phyloP scores from a whole-genome alignment of 768 basidiomycete species.

The Clathrus columnatus region DNA sequence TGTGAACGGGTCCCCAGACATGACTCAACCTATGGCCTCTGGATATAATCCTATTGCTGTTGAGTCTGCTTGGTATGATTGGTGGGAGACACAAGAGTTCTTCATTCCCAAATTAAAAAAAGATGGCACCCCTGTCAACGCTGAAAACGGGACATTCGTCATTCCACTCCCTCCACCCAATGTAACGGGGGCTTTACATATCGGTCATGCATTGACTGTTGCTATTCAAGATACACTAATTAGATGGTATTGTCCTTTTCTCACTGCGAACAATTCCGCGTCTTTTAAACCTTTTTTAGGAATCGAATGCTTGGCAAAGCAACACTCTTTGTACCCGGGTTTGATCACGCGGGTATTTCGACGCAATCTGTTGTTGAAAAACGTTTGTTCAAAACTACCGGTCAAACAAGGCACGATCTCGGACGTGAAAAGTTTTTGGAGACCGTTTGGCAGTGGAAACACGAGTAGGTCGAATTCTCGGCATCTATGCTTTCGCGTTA shows the following conservation, averaged over 20 bases:
- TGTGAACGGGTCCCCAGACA: conserved; percentile 41
- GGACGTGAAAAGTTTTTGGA: conserved; percentile 87
- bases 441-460: conserved; percentile 94
- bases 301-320: conserved; percentile 95
- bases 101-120: conserved; percentile 66
- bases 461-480: conserved; percentile 47
- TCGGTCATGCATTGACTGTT: conserved; percentile 88
- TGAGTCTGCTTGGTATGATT: conserved; percentile 95
- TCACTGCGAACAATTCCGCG: background rate
- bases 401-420: conserved; percentile 85
- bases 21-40: conserved; percentile 78
- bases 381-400: conserved; percentile 72
- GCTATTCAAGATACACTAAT: conserved; percentile 86
- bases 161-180: conserved; percentile 92
- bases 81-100: conserved; percentile 90
- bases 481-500: conserved; percentile 1
- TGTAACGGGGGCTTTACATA: conserved; percentile 91
- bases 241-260: conserved; percentile 58
- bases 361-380: conserved; percentile 98
- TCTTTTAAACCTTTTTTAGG: conserved; percentile 34
- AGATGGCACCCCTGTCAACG: conserved; percentile 47
- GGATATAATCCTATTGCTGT: conserved; percentile 94
- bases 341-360: conserved; percentile 97
- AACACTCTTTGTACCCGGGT: conserved; percentile 85
- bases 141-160: conserved; percentile 52